These are phyloP conservation scores for Agaricus sinodeliciosus DNA, from an alignment of 768 basidiomycete genomes.

Conservation along the genomic window DNA sequence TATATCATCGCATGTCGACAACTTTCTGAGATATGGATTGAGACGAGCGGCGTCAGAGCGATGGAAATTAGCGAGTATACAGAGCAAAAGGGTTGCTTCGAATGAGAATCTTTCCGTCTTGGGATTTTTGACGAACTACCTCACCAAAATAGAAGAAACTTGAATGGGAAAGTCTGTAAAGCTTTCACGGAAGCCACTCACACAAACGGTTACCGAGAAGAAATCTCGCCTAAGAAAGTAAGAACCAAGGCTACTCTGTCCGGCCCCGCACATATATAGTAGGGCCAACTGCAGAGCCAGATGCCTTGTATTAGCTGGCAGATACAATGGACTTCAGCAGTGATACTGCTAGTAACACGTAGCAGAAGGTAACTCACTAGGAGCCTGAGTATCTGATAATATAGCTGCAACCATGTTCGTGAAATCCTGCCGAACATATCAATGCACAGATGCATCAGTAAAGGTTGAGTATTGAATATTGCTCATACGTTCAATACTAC, in stretches of 20 bases:
- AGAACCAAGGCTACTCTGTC: conserved; percentile 63
- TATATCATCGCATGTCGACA: conserved; percentile 39
- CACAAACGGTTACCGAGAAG: conserved; percentile 46
- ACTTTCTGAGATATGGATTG: conserved; percentile 56
- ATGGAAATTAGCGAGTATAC: conserved; percentile 64
- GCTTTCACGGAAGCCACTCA: conserved; percentile 19
- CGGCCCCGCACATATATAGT: conserved; percentile 51
- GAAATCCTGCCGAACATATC: conserved; percentile 32
- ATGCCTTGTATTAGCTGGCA: conserved; percentile 42
- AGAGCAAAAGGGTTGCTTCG: conserved; percentile 53
- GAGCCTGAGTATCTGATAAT: conserved; percentile 36
- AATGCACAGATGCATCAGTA: background rate
- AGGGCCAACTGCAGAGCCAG: conserved; percentile 50
- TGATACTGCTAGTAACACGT: background rate
- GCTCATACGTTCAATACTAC: conserved; percentile 35
- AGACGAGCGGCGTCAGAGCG: conserved; percentile 65
- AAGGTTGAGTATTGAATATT: background rate
- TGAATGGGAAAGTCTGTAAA: background rate
- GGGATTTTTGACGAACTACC: conserved; percentile 48
- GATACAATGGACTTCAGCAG: conserved; percentile 1
- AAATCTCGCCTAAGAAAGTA: conserved; percentile 62
- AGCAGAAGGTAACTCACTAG: conserved; percentile 28
- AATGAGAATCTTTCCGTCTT: conserved; percentile 52
- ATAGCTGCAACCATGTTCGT: conserved; percentile 39
- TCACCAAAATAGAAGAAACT: background rate